Percentiles rank a stretch among this genome's conserved stretches.
phyloP scores from a whole-genome alignment of 202 grass and related monocot genomes.

The Cymbopogon flexuosus region DNA sequence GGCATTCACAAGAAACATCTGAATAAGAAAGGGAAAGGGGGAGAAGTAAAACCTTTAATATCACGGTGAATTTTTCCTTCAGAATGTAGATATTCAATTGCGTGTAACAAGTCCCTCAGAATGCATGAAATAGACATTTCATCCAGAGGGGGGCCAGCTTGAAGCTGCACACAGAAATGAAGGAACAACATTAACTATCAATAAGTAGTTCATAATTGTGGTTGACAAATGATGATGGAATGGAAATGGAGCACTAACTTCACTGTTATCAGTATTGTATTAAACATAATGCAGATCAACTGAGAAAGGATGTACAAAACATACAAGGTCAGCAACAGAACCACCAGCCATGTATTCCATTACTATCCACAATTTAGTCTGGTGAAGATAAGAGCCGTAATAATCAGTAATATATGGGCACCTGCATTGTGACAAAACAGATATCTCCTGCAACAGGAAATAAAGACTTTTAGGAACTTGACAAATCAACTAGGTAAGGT shows the following conservation, averaged over 20 bases:
- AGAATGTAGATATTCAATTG: constrained; percentile 93
- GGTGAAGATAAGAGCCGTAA: constrained; percentile 96
- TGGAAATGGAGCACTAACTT: constrained; percentile 16
- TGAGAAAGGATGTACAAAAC: constrained; percentile 41
- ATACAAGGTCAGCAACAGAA: constrained; percentile 97
- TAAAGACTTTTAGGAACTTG: constrained; percentile 18
- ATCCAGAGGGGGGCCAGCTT: constrained; percentile 82
- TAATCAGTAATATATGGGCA: constrained; percentile 99
- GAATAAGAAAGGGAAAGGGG: neutral
- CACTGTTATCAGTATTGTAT: constrained; percentile 27
- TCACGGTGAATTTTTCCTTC: constrained; percentile 99
- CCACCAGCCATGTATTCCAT: constrained; percentile 99
- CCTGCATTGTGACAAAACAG: constrained; percentile 93
- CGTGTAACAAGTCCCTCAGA: constrained; percentile 88
- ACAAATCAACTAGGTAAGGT: neutral
- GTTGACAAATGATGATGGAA: constrained; percentile 12
- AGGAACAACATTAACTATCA: constrained; percentile 26
- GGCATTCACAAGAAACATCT: constrained; percentile 8
- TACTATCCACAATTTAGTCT: constrained; percentile 95
- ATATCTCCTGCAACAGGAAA: constrained; percentile 78
- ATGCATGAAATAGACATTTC: constrained; percentile 97
- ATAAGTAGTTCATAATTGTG: constrained; percentile 25
- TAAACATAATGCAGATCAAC: neutral
- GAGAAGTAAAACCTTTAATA: constrained; percentile 76
- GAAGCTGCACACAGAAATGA: constrained; percentile 57